Conservation (phyloP, 305 asterid genomes). For the Fraxinus baroniana region DNA sequence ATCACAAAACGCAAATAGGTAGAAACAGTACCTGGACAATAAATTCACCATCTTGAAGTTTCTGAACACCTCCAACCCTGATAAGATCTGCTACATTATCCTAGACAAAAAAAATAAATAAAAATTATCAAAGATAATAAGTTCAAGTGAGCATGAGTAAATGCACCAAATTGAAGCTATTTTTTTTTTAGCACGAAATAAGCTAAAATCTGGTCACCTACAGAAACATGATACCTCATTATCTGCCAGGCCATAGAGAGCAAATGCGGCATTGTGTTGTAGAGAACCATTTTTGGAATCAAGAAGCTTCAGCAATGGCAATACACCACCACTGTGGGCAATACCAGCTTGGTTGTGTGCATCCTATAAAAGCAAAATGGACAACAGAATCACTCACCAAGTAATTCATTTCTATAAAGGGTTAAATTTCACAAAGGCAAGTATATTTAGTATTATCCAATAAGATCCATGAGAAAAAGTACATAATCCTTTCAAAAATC, state of each 20-base stretch:
- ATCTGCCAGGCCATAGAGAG: conserved; percentile 97
- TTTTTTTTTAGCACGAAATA: background rate
- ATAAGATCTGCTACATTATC: conserved; percentile 93
- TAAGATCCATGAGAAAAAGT: background rate
- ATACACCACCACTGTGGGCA: conserved; percentile 89
- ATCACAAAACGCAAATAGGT: background rate
- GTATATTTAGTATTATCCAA: background rate
- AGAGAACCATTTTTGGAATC: conserved; percentile 93
- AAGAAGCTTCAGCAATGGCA: conserved; percentile 83
- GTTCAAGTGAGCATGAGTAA: background rate
- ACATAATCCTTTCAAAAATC: background rate
- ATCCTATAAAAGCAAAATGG: conserved; percentile 48
- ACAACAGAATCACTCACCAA: background rate
- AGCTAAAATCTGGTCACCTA: background rate
- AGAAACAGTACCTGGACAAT: conserved; percentile 69
- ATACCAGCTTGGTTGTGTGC: conserved; percentile 97
- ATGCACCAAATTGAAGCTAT: background rate
- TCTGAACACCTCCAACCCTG: conserved; percentile 93
- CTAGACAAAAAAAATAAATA: conserved; percentile 34
- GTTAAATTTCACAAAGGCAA: background rate
- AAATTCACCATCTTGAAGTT: conserved; percentile 96
- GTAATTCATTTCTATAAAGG: background rate
- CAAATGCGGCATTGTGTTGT: conserved; percentile 99
- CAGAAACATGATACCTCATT: conserved; percentile 62
- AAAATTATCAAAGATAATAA: conserved; percentile 1